Percentiles rank a stretch among this genome's conserved stretches.
Conservation (phyloP, 2,329 filamentous ascomycete genomes). For the Akanthomyces lecanii region DNA sequence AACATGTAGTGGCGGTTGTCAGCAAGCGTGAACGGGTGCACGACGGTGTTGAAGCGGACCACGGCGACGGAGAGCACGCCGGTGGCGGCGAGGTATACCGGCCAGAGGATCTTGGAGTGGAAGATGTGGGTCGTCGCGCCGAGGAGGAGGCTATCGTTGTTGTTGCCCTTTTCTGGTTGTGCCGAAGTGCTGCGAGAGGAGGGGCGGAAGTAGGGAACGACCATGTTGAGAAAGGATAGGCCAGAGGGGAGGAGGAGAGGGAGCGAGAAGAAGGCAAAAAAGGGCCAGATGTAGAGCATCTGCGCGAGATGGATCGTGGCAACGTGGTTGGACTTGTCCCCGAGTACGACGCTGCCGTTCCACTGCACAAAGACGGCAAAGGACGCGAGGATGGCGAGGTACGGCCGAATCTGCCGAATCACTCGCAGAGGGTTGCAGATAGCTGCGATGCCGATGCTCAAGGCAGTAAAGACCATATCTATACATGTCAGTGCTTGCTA, state of each 20-base stretch:
- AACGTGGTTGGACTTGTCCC: slow-evolving; percentile 91
- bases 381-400: slow-evolving; percentile 57
- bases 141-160: slow-evolving; percentile 13
- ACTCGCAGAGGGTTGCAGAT: slow-evolving; percentile 45
- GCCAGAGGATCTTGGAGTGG: slow-evolving; percentile 33
- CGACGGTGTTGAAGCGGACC: slow-evolving; percentile 81
- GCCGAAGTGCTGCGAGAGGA: background rate
- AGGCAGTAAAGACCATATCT: slow-evolving; percentile 53
- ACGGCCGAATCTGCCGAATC: slow-evolving; percentile 50
- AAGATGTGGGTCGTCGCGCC: slow-evolving; percentile 23
- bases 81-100: slow-evolving; percentile 33
- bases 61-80: slow-evolving; percentile 38
- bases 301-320: slow-evolving; percentile 86
- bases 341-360: slow-evolving; percentile 90
- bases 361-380: slow-evolving; percentile 75
- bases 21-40: slow-evolving; percentile 92
- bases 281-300: slow-evolving; percentile 93
- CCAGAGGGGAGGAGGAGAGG: slow-evolving; percentile 62
- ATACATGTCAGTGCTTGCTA: slow-evolving; percentile 18
- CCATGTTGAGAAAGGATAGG: slow-evolving; percentile 33
- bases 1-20: slow-evolving; percentile 98
- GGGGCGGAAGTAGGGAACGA: background rate
- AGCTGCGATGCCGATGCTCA: slow-evolving; percentile 61
- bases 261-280: slow-evolving; percentile 83
- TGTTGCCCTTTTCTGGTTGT: background rate